Base-by-base conservation (phyloP, 768 basidiomycete species). In the Neoboletus magnificus region DNA sequence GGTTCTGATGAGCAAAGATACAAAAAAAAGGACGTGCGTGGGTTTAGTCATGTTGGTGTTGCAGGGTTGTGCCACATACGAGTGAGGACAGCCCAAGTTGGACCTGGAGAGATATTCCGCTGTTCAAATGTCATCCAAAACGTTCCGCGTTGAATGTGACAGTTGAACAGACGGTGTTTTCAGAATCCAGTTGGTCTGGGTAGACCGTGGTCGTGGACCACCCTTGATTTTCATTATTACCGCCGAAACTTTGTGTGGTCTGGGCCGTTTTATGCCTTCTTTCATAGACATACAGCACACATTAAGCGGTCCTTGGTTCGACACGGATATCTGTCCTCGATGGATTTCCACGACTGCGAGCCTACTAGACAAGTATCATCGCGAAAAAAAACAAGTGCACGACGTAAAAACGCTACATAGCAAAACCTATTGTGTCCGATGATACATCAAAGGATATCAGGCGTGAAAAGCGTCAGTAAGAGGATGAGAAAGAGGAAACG, bases 81-180 rank as follows among this genome's bases (percentile, higher is more conserved):
- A 33, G 60, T n/a, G 48, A 62, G 49, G 42, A 66, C 48, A 5
- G 71, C 48, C 69, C 69, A 70, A 20, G 64, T 55, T 22, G 69
- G 70, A 11, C 69, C 70, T 29, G 69, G 69, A 27, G 67, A 68
- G 2, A 43, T 6, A 1, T 22, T 25, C 4, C 13, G 29, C 18
- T n/a, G 20, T 15, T 10, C 33, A 33, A 27, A 12, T 16, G 44
- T 11, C 54, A 61, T 61, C 15, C 40, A 29, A 35, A 48, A 25
- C 33, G 33, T 33, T 33, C 32, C 32, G 32, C 32, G 32, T 33
- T 33, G 32, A 13, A 33, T 13, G 12, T 39, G 33, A 33, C 33
- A 33, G 13, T 33, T 15, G 33, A 33, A 15, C 33, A 0, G 33
- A 33, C 33, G 5, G 33, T 33, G 15, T 15, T 15, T 33, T 11